phyloP scores from a whole-genome alignment of 352 stramenopile genomes.

The Phytophthora nicotianae region DNA sequence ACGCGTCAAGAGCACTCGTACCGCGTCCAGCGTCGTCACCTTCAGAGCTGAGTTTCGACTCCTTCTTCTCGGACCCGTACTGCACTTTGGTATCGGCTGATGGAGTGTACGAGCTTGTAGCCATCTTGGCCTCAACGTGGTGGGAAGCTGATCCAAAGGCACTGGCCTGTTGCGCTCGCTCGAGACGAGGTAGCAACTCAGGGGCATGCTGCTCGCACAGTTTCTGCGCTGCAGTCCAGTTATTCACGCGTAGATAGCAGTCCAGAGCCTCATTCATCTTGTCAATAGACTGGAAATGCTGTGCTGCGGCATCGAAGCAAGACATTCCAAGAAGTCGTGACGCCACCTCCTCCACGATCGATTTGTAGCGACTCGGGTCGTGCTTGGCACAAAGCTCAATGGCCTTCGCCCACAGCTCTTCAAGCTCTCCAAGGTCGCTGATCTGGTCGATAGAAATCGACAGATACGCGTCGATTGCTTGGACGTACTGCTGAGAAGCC shows the following conservation, averaged over 20 bases:
- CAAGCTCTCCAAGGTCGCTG: conserved; percentile 66
- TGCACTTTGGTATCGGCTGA: conserved; percentile 59
- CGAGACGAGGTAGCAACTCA: conserved; percentile 77
- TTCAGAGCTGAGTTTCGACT: conserved; percentile 56
- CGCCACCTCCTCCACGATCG: conserved; percentile 89
- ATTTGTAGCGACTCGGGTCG: conserved; percentile 86
- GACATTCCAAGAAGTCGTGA: conserved; percentile 82
- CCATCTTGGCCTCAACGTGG: conserved; percentile 59
- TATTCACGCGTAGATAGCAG: conserved; percentile 81
- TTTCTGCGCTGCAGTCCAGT: conserved; percentile 76
- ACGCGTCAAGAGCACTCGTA: conserved; percentile 85
- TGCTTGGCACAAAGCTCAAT: conserved; percentile 90
- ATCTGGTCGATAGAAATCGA: conserved; percentile 79
- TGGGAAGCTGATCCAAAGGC: conserved; percentile 63
- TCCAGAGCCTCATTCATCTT: conserved; percentile 93
- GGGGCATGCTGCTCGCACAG: conserved; percentile 82
- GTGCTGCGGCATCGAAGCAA: conserved; percentile 86
- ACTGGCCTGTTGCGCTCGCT: conserved; percentile 83
- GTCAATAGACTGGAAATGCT: conserved; percentile 89
- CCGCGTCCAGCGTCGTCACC: conserved; percentile 45
- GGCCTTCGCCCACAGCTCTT: conserved; percentile 90
- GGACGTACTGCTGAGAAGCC: conserved; percentile 86
- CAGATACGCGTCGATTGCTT: conserved; percentile 93
- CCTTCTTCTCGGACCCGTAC: conserved; percentile 49
- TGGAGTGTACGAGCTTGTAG: conserved; percentile 53